Percentiles rank a stretch among this genome's conserved stretches.
phyloP scores from a whole-genome alignment of 2,329 filamentous ascomycete species.

The Pyrenophora graminea region DNA sequence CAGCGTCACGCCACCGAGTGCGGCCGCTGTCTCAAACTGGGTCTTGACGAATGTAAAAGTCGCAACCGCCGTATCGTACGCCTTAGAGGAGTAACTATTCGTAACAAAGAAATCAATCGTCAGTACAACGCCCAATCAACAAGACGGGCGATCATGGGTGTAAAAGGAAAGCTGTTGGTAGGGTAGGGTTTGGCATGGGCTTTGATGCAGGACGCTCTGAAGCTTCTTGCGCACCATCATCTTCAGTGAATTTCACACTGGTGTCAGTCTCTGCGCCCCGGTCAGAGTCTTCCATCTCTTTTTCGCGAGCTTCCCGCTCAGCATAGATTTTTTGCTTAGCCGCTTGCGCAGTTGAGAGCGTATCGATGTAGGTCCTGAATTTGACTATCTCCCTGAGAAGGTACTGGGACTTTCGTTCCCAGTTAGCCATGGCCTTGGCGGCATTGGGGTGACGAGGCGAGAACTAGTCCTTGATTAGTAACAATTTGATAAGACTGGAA shows the following conservation, averaged over 20 bases:
- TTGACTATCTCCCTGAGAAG: slow-evolving; percentile 93
- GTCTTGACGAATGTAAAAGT: slow-evolving; percentile 43
- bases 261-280: slow-evolving; percentile 13
- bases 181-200: slow-evolving; percentile 4
- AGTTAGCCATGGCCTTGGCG: slow-evolving; percentile 87
- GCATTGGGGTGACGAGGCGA: slow-evolving; percentile 82
- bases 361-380: slow-evolving; percentile 93
- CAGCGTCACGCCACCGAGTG: slow-evolving; percentile 37
- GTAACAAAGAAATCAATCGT: slow-evolving; percentile 29
- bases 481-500: not conserved
- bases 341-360: slow-evolving; percentile 70
- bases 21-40: slow-evolving; percentile 30
- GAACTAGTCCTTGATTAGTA: slow-evolving; percentile 58
- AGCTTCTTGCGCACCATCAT: slow-evolving; percentile 44
- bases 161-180: slow-evolving; percentile 9
- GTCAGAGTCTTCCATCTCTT: slow-evolving; percentile 18
- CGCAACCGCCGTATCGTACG: slow-evolving; percentile 42
- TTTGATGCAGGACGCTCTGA: slow-evolving; percentile 23
- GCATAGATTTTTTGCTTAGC: slow-evolving; percentile 72
- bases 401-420: slow-evolving; percentile 94
- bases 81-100: slow-evolving; percentile 39
- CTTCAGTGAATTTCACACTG: slow-evolving; percentile 22
- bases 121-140: slow-evolving; percentile 29
- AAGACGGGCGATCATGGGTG: slow-evolving; percentile 12
- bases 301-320: slow-evolving; percentile 38